Conservation (phyloP, 345 rosid genomes). For the Rhodamnia rubescens region DNA sequence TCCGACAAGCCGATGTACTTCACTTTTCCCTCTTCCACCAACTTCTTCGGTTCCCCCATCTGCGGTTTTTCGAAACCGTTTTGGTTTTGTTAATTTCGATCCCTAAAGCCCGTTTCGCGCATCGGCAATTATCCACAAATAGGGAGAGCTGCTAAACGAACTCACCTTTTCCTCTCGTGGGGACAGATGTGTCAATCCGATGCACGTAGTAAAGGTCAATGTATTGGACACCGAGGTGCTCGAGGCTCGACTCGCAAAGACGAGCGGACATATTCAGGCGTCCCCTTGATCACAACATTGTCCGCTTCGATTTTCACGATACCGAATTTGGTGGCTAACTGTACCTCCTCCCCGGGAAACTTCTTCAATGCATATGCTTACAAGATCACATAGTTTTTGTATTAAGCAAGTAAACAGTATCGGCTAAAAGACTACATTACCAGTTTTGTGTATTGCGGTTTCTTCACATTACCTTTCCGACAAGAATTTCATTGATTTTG, state of each 20-base stretch:
- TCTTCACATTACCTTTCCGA: background rate
- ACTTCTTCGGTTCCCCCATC: constrained; percentile 28
- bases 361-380: constrained; percentile 15
- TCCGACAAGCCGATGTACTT: constrained; percentile 38
- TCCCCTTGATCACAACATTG: background rate
- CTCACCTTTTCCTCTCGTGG: constrained; percentile 18
- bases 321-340: constrained; percentile 21
- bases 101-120: background rate
- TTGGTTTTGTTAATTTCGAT: background rate
- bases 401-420: too few species aligned
- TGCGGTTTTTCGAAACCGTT: background rate
- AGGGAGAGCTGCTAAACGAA: background rate
- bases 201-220: constrained; percentile 24
- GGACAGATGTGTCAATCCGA: constrained; percentile 5
- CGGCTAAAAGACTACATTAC: too few species aligned
- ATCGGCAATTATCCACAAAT: too few species aligned
- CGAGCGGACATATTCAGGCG: constrained; percentile 7
- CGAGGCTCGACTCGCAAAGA: constrained; percentile 15
- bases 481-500: background rate
- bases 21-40: constrained; percentile 32
- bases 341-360: constrained; percentile 17
- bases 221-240: constrained; percentile 16
- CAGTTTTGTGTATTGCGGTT: background rate
- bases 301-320: background rate
- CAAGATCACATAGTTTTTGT: background rate